Percentiles rank a stretch among this genome's conserved stretches.
Conservation (phyloP, 441 rosid species). For the Pelargonium australe region DNA sequence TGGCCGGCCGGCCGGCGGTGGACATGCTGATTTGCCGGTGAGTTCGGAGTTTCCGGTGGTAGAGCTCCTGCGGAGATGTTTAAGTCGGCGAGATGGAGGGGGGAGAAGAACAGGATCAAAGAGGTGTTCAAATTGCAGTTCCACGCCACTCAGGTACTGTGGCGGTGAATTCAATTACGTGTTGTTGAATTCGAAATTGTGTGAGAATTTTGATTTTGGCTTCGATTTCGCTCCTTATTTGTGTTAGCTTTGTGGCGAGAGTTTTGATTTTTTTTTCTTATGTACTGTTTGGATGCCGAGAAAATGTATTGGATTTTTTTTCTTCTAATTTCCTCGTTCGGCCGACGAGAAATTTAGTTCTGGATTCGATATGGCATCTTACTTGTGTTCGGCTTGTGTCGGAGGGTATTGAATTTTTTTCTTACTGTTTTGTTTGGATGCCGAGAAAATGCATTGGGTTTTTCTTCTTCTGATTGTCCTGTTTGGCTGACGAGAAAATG, state of each 20-base stretch:
- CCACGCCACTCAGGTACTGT: conserved; percentile 62
- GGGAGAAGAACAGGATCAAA: conserved; percentile 70
- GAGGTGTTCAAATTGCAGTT: conserved; percentile 71
- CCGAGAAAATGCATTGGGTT: too few species aligned
- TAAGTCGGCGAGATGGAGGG: conserved; percentile 71
- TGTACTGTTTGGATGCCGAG: neutral
- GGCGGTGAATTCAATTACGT: neutral
- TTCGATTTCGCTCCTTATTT: neutral
- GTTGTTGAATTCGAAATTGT: neutral
- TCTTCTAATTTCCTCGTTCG: too few species aligned
- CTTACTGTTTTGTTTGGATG: too few species aligned
- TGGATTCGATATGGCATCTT: too few species aligned
- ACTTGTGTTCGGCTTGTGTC: too few species aligned
- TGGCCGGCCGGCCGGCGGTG: conserved; percentile 18
- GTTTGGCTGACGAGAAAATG: too few species aligned
- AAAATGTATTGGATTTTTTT: too few species aligned
- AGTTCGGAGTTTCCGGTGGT: conserved; percentile 32
- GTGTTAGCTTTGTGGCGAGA: neutral
- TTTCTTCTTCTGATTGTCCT: too few species aligned
- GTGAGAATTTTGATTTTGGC: neutral
- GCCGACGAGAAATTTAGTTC: too few species aligned
- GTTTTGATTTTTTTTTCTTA: neutral
- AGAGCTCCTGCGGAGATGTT: conserved; percentile 44
- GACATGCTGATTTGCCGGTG: conserved; percentile 27
- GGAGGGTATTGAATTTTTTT: too few species aligned